phyloP scores from a whole-genome alignment of 345 rosid species.

The Noccaea bulbosa region DNA sequence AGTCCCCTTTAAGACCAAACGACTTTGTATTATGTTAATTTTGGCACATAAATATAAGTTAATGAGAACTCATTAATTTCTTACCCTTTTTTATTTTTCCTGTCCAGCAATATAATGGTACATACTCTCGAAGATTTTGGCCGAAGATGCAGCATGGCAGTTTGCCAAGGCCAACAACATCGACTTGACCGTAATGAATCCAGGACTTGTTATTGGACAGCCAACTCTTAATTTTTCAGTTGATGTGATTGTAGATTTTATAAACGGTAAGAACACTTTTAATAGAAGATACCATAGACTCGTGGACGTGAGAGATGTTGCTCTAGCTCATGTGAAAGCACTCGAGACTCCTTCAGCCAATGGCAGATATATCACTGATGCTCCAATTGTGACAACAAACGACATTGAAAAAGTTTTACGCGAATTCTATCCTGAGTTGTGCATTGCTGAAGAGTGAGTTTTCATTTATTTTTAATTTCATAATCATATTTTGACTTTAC shows the following conservation, averaged over 20 bases:
- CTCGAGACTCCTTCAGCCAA: conserved; percentile 10
- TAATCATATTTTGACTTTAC: background rate
- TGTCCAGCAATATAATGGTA: conserved; percentile 46
- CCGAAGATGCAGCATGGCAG: conserved; percentile 50
- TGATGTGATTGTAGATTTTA: conserved; percentile 24
- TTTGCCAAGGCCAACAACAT: conserved; percentile 43
- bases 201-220: conserved; percentile 36
- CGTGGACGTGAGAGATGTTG: background rate
- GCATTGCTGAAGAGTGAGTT: background rate
- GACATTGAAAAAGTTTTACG: background rate
- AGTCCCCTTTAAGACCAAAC: background rate
- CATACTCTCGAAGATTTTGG: conserved; percentile 41
- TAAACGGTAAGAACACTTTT: conserved; percentile 24
- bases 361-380: conserved; percentile 6
- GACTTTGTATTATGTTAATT: background rate
- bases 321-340: conserved; percentile 13
- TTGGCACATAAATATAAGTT: background rate
- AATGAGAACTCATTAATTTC: background rate
- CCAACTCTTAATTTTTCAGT: conserved; percentile 33
- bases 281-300: background rate
- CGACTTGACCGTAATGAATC: conserved; percentile 30
- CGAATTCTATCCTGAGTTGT: background rate
- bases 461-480: background rate
- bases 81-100: background rate
- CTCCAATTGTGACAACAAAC: background rate